Base-by-base conservation (phyloP, 2,329 filamentous ascomycete genomes). In the Sarocladiaceae sp. region DNA sequence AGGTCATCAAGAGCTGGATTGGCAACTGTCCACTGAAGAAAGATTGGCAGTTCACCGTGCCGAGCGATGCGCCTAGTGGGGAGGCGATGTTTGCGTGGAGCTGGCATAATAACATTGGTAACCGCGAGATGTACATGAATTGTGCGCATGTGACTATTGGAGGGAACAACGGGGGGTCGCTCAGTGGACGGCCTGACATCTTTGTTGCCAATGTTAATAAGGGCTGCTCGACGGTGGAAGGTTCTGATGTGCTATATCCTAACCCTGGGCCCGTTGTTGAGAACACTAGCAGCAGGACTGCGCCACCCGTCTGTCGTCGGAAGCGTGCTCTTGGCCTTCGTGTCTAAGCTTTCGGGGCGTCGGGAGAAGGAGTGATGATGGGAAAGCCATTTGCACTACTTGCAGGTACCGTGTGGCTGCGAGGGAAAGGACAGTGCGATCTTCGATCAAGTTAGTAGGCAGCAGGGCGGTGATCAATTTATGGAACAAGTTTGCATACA, bases 71-170 rank as follows among this genome's bases (percentile, higher is more conserved):
- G 1, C 81, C 82, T n/a, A 62, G 68, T 55, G 73, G 68, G 68
- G 79, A 84, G 29, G 86, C 82, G 53, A 66, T 92, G 39, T 79
- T 92, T 49, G 82, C 83, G 33, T 93, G 89, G 89, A 83, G 82
- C 23, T 89, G 86, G 86, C 86, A 88, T 71, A 90, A 90, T 74
- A 73, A 83, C 57, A 69, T 87, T 35, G 88, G 88, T 22, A 91
- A 91, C 70, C 79, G 88, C 46, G 88, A 93, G 66, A 88, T 88
- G 80, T 94, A 94, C 78, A 90, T 90, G 86, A 90, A 90, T 71
- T 94, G 89, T 63, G 88, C 88, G 7, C 75, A 80, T 50, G 79
- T 92, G 59, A 82, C 79, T 56, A 83, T 91, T 63, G 68, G 65
- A 52, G 67, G 68, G 57, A 59, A 69, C 62, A 67, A 70, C 22